Base-by-base conservation (phyloP, 2,329 filamentous ascomycete species). In the Apiospora kogelbergensis region DNA sequence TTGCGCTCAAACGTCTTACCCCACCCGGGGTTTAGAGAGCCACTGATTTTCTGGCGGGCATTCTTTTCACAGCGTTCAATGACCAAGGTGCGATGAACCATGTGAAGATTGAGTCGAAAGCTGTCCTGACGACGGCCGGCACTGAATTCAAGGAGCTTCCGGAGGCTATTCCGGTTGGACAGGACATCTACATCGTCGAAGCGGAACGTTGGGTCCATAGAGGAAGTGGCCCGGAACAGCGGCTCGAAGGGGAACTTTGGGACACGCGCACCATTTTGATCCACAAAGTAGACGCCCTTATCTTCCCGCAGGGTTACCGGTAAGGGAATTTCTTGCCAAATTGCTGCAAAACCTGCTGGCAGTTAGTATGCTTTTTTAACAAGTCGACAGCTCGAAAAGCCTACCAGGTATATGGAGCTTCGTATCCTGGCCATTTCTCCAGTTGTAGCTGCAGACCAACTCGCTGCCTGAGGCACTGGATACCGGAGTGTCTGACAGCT, bases 161-260 rank as follows among this genome's bases (percentile, higher is more conserved):
- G 68, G 22, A 77, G 72, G 64, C 69, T 72, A 46, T 72, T 76
- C 6, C 77, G 74, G 64, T 78, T 78, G 40, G 73, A 68, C 5
- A 80, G 66, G 4, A 80, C 37, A 41, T 80, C 77, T 26, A 79
- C 66, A 3, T 76, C 67, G 64, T 73, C 69, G 30, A 80, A 79
- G 24, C 67, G 69, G 64, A 71, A 69, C 1, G 22, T 24, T 0
- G 74, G 74, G 7, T 71, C 74, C 74, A 76, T 76, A 20, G 68
- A 26, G 4, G 68, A 68, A 7, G 74, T 69, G 57, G 77, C 77
- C n/a, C 72, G 68, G 45, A 80, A 77, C 15, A 78, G 66, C 4
- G 74, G 71, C 42, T 78, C 72, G 66, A 78, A 80, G 0, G 76
- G 74, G 26, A 71, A 75, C 15, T 67, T 22, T 24, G 48, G 1